Evolutionary conservation across 352 stramenopile genomes (phyloP), one percentile per base, ranked within the genome.

Genomic region (Phytophthora lateralis): DNA sequence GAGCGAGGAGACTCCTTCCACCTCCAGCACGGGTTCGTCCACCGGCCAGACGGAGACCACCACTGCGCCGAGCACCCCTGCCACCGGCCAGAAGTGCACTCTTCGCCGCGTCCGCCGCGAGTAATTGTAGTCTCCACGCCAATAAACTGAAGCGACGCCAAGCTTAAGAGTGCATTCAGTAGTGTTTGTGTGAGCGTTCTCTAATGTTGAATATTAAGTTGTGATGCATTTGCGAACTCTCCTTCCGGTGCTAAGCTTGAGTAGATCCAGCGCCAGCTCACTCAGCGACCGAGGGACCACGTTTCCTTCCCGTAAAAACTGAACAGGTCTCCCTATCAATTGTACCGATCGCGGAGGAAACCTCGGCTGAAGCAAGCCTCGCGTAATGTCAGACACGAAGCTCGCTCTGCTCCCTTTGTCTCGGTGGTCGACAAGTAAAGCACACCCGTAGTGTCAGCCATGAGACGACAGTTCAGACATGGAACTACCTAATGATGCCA

Each of bases 171-270:
- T 44, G 38, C 21, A 56, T 56, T 38, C 47, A 53, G 56, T 52
- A 21, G 21, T 52, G 24, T 30, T 56, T 43, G 55, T 43, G 17
- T 50, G 15, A 44, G 54, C 38, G 52, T 51, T 55, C 35, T 46
- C 20, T 39, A 58, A 58, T 58, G 54, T 55, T 55, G 35, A 62
- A 62, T 63, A 48, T 59, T 54, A 30, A 59, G 47, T 65, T 63
- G 20, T 26, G 43, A 21, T 34, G 42, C 21, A 48, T 48, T 48
- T 49, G 21, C 12, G 43, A 12, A 29, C 20, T 9, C 21, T 47
- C 41, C 26, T 30, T 30, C 26, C 26, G 26, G 21, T 24, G 21
- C 21, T 24, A 24, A 24, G 21, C 21, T 24, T 24, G 21, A 24
- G 21, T 24, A 29, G 26, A 29, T 29, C 2, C 26, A 7, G 26